Conservation (phyloP, 192 early-diverging fungal genomes). For the Rhizoclosmatium sp. region DNA sequence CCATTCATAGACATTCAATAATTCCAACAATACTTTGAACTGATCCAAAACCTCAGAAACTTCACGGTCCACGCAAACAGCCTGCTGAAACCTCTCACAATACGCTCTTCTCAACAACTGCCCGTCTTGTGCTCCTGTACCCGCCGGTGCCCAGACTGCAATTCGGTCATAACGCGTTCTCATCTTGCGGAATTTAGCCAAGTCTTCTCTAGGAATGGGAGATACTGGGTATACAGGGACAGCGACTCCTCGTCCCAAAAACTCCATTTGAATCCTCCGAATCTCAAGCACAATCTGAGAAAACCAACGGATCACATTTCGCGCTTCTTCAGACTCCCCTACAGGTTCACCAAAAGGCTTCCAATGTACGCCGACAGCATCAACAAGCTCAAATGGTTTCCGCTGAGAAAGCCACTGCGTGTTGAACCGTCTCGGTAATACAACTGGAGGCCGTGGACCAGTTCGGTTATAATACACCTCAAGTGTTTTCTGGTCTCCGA, state of each 20-base stretch:
- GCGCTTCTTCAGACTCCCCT: not conserved
- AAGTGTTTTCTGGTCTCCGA: constrained; percentile 21
- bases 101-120: not conserved
- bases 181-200: not conserved
- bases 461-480: no score
- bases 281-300: not conserved
- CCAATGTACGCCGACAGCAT: constrained; percentile 14
- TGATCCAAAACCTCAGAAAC: not conserved
- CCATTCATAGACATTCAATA: not conserved
- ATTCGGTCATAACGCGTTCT: constrained; percentile 8
- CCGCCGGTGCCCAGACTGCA: not conserved
- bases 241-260: not conserved
- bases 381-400: not conserved
- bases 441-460: no score
- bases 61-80: not conserved
- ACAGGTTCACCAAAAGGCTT: constrained; percentile 10
- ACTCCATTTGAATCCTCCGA: constrained; percentile 7
- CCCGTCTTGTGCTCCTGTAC: no score
- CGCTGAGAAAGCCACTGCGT: constrained; percentile 20
- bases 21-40: no score
- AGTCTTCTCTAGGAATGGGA: no score
- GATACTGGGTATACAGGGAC: not conserved
- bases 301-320: not conserved
- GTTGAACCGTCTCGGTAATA: constrained; percentile 8
- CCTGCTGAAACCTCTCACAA: not conserved